Base-by-base conservation (phyloP, 2,329 filamentous ascomycete species). In the Pseudopyrenochaeta lycopersici region DNA sequence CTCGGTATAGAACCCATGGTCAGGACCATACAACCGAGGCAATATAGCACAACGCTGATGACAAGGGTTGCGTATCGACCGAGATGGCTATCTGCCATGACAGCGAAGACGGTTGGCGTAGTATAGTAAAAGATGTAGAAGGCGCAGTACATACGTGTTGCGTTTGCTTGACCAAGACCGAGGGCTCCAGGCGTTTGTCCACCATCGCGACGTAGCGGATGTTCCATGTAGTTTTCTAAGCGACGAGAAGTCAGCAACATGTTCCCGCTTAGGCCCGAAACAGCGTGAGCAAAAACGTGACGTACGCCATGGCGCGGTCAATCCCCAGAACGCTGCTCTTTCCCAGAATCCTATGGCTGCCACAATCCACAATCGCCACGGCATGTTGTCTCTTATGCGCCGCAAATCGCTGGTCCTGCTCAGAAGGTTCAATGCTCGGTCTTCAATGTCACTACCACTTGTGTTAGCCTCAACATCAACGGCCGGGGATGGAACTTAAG, bases 91-190 rank as follows among this genome's bases (percentile, higher is more conserved):
- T 79, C 78, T 5, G 76, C 71, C 6, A 80, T 1, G 33, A 76
- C 58, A 4, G 76, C 76, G 31, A 76, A 70, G 4, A 68, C 36
- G 4, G 77, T 51, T 0, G 77, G 75, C 2, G 69, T 66, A 1
- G 76, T 56, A 54, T 80, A 83, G 14, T 75, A 74, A 60, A 81
- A 82, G 64, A 84, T 82, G 61, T 82, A 82, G 64, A 87, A 86
- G 56, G 82, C 84, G 40, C 83, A 78, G 53, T 81, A 82, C 9
- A 87, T 76, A 20, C 78, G 81, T 2, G 84, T 84, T 4, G 84
- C 84, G 18, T 56, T 68, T 5, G 62, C 56, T 47, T 75, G 71
- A 4, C 73, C 73, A 0, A 75, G 62, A 7, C 62, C 63, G 2
- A 76, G 64, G 4, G 67, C 72, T 23, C 73, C 71, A 2, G 70